These are phyloP conservation scores for Picochlorum sp. DNA, from an alignment of 139 green algal genomes.

Conservation along the genomic window DNA sequence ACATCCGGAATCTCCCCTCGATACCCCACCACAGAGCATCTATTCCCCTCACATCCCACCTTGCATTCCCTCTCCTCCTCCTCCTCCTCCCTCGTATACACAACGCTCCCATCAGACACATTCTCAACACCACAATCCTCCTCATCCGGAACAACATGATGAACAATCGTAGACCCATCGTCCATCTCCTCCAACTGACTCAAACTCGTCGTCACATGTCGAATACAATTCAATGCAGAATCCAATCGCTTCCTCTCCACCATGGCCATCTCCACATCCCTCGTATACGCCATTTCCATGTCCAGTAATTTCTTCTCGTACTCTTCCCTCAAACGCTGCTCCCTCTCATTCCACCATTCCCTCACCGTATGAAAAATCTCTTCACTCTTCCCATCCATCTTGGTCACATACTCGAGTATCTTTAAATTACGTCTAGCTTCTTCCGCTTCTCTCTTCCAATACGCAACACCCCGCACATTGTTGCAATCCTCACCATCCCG, in stretches of 20 bases:
- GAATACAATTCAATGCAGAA: slow-evolving; percentile 15
- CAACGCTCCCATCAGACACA: too few species aligned
- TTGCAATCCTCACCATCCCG: background rate
- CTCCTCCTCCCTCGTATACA: background rate
- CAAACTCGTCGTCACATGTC: slow-evolving; percentile 12
- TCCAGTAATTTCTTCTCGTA: background rate
- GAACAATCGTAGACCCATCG: background rate
- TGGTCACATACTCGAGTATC: background rate
- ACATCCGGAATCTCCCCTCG: slow-evolving; percentile 6
- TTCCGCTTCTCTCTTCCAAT: background rate
- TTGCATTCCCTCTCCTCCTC: background rate
- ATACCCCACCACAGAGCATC: slow-evolving; percentile 9
- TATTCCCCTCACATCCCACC: background rate
- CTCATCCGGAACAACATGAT: too few species aligned
- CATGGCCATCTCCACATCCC: slow-evolving; percentile 8
- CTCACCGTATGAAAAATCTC: background rate
- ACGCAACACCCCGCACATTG: background rate
- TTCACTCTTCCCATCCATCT: background rate
- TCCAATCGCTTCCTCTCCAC: slow-evolving; percentile 16
- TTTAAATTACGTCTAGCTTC: background rate
- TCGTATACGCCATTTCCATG: slow-evolving; percentile 1
- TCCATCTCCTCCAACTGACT: background rate
- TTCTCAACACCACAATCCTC: too few species aligned
- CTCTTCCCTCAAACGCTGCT: slow-evolving; percentile 1
- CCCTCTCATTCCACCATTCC: background rate